A percentile compares a stretch with the other conserved stretches of the same genome.
These are phyloP conservation scores for Anaeromyces robustus DNA, from an alignment of 192 early-diverging fungal species.

Conservation along the genomic window DNA sequence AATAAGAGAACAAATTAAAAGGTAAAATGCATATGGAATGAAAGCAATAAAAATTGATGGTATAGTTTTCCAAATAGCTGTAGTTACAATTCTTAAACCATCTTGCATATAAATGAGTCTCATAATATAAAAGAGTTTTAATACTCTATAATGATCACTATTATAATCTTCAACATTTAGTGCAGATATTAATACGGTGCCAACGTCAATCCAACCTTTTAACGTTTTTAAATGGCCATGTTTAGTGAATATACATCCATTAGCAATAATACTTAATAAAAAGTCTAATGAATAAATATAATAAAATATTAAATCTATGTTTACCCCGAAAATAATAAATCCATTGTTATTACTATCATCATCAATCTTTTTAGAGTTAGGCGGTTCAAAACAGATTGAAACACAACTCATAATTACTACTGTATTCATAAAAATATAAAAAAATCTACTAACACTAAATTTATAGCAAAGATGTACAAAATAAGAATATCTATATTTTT, in stretches of 20 bases:
- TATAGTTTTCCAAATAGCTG: not conserved
- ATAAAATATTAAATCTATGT: not conserved
- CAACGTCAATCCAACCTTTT: not conserved
- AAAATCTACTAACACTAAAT: not conserved
- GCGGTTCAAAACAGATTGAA: not conserved
- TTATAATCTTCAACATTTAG: too few species aligned
- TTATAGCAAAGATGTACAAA: not conserved
- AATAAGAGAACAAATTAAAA: not conserved
- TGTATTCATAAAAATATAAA: not conserved
- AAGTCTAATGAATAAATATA: not conserved
- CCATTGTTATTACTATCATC: too few species aligned
- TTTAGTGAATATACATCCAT: not conserved
- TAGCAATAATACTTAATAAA: not conserved
- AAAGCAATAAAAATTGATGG: not conserved
- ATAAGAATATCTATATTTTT: not conserved
- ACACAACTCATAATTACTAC: not conserved
- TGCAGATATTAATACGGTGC: not conserved
- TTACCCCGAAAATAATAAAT: too few species aligned
- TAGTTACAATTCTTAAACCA: not conserved
- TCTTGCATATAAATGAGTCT: not conserved
- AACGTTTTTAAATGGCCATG: not conserved
- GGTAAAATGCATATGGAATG: not conserved
- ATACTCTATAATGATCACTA: not conserved
- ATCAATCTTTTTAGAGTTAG: not conserved
- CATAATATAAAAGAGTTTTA: not conserved